A percentile compares a stretch with the other conserved stretches of the same genome.
These are phyloP conservation scores for Pachyrhizus erosus DNA, from an alignment of 306 rosid genomes.

Conservation along the genomic window DNA sequence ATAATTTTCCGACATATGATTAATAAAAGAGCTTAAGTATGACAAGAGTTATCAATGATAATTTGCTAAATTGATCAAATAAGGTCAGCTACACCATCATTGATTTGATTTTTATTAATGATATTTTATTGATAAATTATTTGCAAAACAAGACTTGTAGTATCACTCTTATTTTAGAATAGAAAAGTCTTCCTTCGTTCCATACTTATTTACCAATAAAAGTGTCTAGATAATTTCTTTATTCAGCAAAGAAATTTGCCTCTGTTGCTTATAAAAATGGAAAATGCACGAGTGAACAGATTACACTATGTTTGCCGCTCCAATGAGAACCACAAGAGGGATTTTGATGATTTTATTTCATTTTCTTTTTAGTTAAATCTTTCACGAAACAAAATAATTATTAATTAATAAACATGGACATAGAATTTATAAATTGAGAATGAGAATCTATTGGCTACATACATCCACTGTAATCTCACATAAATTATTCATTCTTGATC, in stretches of 20 bases:
- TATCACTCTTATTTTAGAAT: background rate
- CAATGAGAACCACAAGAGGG: background rate
- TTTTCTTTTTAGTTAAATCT: background rate
- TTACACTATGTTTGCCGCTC: background rate
- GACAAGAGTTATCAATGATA: background rate
- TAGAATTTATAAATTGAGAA: background rate
- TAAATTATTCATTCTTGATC: conserved; percentile 32
- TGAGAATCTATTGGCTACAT: background rate
- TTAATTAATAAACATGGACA: background rate
- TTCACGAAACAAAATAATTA: background rate
- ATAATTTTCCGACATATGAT: background rate
- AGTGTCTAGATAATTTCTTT: background rate
- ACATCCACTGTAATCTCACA: background rate
- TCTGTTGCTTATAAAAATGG: background rate
- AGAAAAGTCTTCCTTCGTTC: background rate
- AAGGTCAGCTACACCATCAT: background rate
- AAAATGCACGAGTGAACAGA: background rate
- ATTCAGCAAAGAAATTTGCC: background rate
- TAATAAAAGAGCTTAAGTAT: background rate
- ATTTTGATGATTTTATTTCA: background rate
- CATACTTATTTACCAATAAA: background rate
- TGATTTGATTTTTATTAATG: conserved; percentile 1
- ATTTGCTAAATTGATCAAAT: conserved; percentile 3
- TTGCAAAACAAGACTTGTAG: background rate
- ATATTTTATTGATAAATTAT: background rate